These are phyloP conservation scores for Waltergamsia citrina DNA, from an alignment of 2,329 filamentous ascomycete genomes.

Conservation along the genomic window DNA sequence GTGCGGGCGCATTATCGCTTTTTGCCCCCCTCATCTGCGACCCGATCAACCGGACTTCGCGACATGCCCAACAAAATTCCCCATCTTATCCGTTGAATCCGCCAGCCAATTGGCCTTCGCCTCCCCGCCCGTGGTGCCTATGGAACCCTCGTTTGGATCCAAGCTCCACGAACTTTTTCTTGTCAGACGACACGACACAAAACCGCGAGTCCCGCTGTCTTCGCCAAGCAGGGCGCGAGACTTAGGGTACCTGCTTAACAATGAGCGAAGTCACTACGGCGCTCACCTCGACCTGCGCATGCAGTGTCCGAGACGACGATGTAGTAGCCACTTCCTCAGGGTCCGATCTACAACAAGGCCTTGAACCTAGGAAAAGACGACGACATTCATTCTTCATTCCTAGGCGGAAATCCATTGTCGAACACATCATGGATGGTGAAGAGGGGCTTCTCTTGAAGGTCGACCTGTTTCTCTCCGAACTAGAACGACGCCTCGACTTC, in stretches of 20 bases:
- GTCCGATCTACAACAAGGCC: constrained; percentile 20
- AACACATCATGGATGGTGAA: constrained; percentile 52
- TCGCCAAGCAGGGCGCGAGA: neutral
- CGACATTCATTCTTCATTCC: constrained; percentile 50
- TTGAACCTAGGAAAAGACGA: constrained; percentile 27
- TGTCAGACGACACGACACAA: neutral
- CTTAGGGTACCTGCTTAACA: constrained; percentile 6
- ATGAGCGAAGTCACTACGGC: constrained; percentile 29
- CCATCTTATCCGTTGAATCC: neutral
- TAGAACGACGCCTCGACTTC: constrained; percentile 79
- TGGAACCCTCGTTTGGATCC: neutral
- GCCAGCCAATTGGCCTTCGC: constrained; percentile 2
- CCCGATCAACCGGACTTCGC: neutral
- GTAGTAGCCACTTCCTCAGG: constrained; percentile 28
- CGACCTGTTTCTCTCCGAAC: constrained; percentile 73
- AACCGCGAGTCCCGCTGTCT: neutral
- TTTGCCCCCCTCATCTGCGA: neutral
- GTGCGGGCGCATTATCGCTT: no score
- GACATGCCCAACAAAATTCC: neutral
- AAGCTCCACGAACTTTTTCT: neutral
- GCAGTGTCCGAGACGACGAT: constrained; percentile 15
- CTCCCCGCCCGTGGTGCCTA: constrained; percentile 4
- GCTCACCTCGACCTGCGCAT: constrained; percentile 24
- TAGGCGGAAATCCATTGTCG: constrained; percentile 48
- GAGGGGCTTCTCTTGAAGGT: constrained; percentile 55